Percentiles rank a stretch among this genome's conserved stretches.
Evolutionary conservation across 2,329 filamentous ascomycete species (phyloP).

Genomic region (Penicillium verrucosum): DNA sequence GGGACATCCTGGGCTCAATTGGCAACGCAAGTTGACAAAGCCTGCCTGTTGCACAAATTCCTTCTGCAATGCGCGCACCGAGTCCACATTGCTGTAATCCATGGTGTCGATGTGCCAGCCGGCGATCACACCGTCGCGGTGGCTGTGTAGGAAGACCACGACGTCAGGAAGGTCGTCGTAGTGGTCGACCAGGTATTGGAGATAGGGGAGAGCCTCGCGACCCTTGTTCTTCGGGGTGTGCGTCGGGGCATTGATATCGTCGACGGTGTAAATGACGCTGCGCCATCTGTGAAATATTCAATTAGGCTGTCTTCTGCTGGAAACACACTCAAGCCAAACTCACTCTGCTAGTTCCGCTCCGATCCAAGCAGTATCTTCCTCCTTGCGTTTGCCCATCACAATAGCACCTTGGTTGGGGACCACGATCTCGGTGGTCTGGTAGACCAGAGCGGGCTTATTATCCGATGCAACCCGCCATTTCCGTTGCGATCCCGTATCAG

Average conservation of each 20-base stretch:
- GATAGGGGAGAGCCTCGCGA: constrained; percentile 45
- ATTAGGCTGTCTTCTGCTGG: neutral
- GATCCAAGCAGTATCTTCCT: constrained; percentile 49
- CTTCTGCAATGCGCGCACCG: constrained; percentile 50
- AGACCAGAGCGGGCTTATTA: constrained; percentile 16
- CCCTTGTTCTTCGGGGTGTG: constrained; percentile 44
- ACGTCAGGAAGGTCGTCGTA: constrained; percentile 50
- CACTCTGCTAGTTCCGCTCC: constrained; percentile 44
- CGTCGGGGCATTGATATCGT: constrained; percentile 31
- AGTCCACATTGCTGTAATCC: constrained; percentile 53
- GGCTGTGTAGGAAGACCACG: constrained; percentile 55
- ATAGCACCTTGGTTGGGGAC: constrained; percentile 41
- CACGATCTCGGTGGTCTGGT: constrained; percentile 29
- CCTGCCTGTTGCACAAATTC: constrained; percentile 51
- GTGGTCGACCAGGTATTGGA: constrained; percentile 47
- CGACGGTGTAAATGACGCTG: constrained; percentile 44
- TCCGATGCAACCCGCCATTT: constrained; percentile 22
- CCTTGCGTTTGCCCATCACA: constrained; percentile 43
- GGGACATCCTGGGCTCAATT: constrained; percentile 32
- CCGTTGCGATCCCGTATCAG: constrained; percentile 10
- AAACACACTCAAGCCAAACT: constrained; percentile 6
- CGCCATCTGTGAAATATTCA: constrained; percentile 39
- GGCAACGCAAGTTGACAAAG: constrained; percentile 59
- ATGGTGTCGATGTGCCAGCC: constrained; percentile 59
- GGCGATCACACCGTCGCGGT: constrained; percentile 45